These are phyloP conservation scores for Celoporthe dispersa DNA, from an alignment of 2,329 filamentous ascomycete species.

Conservation along the genomic window DNA sequence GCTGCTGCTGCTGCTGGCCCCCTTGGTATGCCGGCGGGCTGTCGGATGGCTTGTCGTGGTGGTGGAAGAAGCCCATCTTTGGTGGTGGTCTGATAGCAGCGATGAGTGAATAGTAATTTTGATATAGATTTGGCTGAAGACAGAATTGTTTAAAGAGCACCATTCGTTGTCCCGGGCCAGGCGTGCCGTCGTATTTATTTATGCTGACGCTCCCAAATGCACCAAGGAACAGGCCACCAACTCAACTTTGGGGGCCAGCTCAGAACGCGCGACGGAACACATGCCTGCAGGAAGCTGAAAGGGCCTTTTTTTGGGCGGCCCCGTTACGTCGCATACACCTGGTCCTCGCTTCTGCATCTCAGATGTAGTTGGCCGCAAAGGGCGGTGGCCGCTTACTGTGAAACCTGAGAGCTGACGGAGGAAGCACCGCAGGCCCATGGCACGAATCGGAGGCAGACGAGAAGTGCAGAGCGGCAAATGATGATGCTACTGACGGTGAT, in stretches of 20 bases:
- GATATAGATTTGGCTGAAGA: background rate
- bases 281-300: slow-evolving; percentile 9
- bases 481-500: background rate
- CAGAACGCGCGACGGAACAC: too few species aligned
- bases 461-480: background rate
- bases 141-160: background rate
- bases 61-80: slow-evolving; percentile 16
- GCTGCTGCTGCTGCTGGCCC: slow-evolving; percentile 2
- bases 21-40: slow-evolving; percentile 7
- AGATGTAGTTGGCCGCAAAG: background rate
- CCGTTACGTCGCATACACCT: background rate
- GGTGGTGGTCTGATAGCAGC: background rate
- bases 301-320: background rate
- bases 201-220: background rate
- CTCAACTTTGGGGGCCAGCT: background rate
- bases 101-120: too few species aligned
- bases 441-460: background rate
- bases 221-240: background rate
- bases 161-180: background rate
- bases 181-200: background rate
- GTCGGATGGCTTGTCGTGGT: slow-evolving; percentile 6
- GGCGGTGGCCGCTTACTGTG: slow-evolving; percentile 35
- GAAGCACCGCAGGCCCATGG: background rate
- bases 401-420: slow-evolving; percentile 11
- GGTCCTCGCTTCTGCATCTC: background rate